Percentiles rank a stretch among this genome's conserved stretches.
Evolutionary conservation across 306 rosid species (phyloP).

Genomic region (Begonia masoniana): DNA sequence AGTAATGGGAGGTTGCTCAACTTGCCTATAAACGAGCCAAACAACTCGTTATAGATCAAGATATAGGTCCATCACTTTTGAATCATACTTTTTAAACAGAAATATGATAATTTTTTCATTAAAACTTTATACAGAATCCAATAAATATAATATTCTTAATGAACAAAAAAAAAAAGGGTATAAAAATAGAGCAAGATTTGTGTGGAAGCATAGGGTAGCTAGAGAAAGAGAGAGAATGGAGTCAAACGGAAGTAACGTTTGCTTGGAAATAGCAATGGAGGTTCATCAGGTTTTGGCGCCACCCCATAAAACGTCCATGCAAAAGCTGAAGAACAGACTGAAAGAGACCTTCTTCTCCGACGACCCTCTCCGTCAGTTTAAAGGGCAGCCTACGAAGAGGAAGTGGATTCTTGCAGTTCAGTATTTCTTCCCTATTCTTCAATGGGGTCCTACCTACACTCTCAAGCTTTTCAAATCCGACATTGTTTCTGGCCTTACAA

Average conservation of each 20-base stretch:
- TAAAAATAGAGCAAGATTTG: too few relatives aligned
- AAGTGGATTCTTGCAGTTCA: constrained; percentile 58
- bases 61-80: too few relatives aligned
- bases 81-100: too few relatives aligned
- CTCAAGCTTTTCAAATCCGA: constrained; percentile 72
- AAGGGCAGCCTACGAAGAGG: constrained; percentile 38
- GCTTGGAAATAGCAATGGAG: constrained; percentile 40
- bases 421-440: constrained; percentile 74
- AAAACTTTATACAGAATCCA: too few relatives aligned
- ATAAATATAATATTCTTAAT: too few relatives aligned
- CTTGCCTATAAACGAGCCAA: too few relatives aligned
- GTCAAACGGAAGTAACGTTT: constrained; percentile 6
- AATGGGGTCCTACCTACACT: constrained; percentile 76
- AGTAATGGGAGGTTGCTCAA: too few relatives aligned
- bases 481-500: constrained; percentile 86
- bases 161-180: too few relatives aligned
- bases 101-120: too few relatives aligned
- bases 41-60: too few relatives aligned
- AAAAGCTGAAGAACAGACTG: constrained; percentile 42
- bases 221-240: constrained; percentile 2
- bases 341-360: constrained; percentile 91
- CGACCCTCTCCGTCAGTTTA: constrained; percentile 85
- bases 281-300: constrained; percentile 70
- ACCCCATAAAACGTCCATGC: constrained; percentile 35
- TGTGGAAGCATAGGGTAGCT: background rate